Evolutionary conservation across 2,329 filamentous ascomycete species (phyloP), one percentile per base, ranked within the genome.

Genomic region (Colletotrichum sp.): DNA sequence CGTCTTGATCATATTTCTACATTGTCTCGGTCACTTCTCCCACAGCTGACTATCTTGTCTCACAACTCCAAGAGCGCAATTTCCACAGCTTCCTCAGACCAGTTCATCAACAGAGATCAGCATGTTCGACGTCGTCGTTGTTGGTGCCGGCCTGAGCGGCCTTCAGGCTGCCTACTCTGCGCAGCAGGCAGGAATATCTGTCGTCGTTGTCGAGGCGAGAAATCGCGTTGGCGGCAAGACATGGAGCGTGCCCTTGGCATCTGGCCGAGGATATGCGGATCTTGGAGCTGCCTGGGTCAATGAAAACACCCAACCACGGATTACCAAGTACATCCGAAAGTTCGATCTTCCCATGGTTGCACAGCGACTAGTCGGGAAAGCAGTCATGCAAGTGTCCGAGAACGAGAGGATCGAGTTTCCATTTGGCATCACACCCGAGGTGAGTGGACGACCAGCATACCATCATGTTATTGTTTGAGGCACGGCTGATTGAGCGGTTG

Each of bases 221-320:
- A 83, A 87, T 73, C 83, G 86, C 4, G 84, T 87, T 1, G 86
- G 86, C 6, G 86, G 86, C 3, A 86, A 85, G 76, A 84, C 81
- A 0, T 85, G 81, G 81, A 81, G 75, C 3, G 76, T 77, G 7
- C 71, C 78, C 4, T 30, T 79, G 8, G 68, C 77, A 7, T 69
- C 58, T 16, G 71, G 67, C 5, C 69, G 71, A 5, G 77, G 78
- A 24, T 52, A 64, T 16, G 83, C 87, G 4, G 77, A 79, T 13
- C 65, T 78, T 3, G 74, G 76, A 18, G 79, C 77, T 16, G 78
- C 78, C 10, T 79, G 78, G 79, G 59, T 79, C 65, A 79, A 81
- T 48, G 81, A 82, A 56, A 82, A 81, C 77, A 79, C 79, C 1
- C 69, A 81, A 71, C 74, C 81, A 75, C 82, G 80, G 0, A 79